Evolutionary conservation across 2,329 filamentous ascomycete genomes (phyloP).

Genomic region (Hypomyces perniciosus): DNA sequence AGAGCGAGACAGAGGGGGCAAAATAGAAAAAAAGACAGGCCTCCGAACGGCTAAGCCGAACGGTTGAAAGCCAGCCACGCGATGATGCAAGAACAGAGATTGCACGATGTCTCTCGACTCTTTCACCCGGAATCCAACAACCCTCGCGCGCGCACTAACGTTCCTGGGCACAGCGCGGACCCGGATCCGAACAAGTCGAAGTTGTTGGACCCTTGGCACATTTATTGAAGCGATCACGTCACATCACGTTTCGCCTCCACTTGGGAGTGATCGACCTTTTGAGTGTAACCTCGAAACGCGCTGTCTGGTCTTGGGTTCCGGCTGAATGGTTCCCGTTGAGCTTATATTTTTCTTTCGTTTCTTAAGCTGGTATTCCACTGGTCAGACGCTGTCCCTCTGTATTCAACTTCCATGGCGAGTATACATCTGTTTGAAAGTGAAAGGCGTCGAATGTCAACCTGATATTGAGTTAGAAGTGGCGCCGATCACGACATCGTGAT

Average conservation of each 20-base stretch:
- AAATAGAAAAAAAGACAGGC: background rate
- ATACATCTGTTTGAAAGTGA: no score
- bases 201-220: background rate
- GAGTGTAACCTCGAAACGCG: background rate
- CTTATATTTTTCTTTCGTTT: no score
- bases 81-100: conserved; percentile 10
- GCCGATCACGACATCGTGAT: conserved; percentile 13
- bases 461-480: conserved; percentile 12
- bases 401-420: no score
- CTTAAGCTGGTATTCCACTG: no score
- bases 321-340: background rate
- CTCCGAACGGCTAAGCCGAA: background rate
- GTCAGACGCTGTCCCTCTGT: no score
- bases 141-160: conserved; percentile 4
- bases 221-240: conserved; percentile 8
- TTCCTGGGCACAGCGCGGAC: conserved; percentile 10
- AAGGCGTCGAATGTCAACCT: background rate
- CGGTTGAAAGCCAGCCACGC: conserved; percentile 2
- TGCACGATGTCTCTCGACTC: background rate
- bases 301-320: background rate
- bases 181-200: background rate
- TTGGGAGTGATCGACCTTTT: conserved; percentile 1
- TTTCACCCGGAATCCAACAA: background rate
- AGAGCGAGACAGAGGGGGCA: background rate
- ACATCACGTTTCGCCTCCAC: conserved; percentile 12